A percentile compares a stretch with the other conserved stretches of the same genome.
These are phyloP conservation scores for Aegilops bicornis DNA, from an alignment of 176 grass and related monocot genomes.

Conservation along the genomic window DNA sequence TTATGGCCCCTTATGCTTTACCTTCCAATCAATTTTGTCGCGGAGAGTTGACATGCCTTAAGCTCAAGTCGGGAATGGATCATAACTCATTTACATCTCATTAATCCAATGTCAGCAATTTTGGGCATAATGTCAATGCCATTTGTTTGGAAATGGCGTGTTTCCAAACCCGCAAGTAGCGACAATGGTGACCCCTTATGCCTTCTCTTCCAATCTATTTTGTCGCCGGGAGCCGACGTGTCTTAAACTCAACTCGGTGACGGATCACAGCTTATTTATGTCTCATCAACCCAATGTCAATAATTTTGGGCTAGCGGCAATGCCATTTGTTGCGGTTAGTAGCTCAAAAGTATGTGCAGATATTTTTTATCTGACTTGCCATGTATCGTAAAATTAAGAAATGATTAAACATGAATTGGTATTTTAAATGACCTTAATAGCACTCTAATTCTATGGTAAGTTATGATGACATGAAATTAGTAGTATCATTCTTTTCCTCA, in stretches of 20 bases:
- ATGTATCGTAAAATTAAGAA: neutral
- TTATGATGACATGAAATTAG: too few species aligned
- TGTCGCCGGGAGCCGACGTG: fast-evolving
- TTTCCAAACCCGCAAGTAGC: too few species aligned
- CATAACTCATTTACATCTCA: neutral
- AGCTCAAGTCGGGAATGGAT: neutral
- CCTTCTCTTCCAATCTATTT: neutral
- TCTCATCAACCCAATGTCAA: neutral
- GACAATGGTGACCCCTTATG: neutral
- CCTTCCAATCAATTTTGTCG: neutral
- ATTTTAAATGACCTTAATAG: neutral
- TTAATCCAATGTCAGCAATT: neutral
- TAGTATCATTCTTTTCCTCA: too few species aligned
- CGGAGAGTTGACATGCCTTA: neutral
- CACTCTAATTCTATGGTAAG: too few species aligned
- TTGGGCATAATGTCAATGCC: neutral
- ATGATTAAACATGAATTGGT: neutral
- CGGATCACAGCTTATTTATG: neutral
- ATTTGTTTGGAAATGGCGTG: neutral
- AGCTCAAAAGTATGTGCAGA: neutral
- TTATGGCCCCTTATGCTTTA: neutral
- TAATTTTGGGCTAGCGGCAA: neutral
- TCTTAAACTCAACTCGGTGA: too few species aligned
- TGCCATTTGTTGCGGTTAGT: neutral
- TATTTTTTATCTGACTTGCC: neutral